Evolutionary conservation across 2,329 filamentous ascomycete species (phyloP).

Genomic region (Colletotrichum trifolii): DNA sequence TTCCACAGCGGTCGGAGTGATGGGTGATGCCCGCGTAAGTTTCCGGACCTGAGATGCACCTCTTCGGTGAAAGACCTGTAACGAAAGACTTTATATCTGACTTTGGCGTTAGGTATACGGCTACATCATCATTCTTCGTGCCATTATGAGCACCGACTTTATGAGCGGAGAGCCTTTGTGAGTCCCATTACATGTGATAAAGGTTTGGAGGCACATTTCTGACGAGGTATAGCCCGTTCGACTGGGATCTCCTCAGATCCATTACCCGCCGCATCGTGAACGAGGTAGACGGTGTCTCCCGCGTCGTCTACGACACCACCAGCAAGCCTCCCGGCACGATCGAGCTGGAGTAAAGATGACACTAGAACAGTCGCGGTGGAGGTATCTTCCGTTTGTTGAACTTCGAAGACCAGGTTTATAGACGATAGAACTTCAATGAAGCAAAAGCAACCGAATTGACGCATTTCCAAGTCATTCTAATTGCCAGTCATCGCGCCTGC

Average conservation of each 20-base stretch:
- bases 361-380: too few relatives aligned
- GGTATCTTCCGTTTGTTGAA: too few relatives aligned
- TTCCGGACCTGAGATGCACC: too few relatives aligned
- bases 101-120: not conserved
- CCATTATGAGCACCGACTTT: not conserved
- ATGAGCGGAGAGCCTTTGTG: constrained; percentile 65
- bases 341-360: not conserved
- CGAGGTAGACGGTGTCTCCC: constrained; percentile 73
- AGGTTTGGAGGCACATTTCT: too few relatives aligned
- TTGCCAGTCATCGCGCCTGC: too few relatives aligned
- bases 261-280: constrained; percentile 68
- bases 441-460: too few relatives aligned
- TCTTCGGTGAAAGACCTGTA: too few relatives aligned
- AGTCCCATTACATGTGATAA: too few relatives aligned
- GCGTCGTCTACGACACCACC: constrained; percentile 68
- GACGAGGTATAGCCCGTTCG: constrained; percentile 48
- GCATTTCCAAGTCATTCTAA: too few relatives aligned
- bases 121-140: not conserved
- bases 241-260: constrained; percentile 59
- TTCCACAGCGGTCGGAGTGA: not conserved
- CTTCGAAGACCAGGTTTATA: too few relatives aligned
- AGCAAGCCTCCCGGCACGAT: constrained; percentile 27
- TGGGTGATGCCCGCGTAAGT: not conserved
- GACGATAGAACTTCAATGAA: too few relatives aligned
- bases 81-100: too few relatives aligned